Evolutionary conservation across 257 asterid genomes (phyloP), one percentile per base, ranked within the genome.

Genomic region (Primulina tabacum): DNA sequence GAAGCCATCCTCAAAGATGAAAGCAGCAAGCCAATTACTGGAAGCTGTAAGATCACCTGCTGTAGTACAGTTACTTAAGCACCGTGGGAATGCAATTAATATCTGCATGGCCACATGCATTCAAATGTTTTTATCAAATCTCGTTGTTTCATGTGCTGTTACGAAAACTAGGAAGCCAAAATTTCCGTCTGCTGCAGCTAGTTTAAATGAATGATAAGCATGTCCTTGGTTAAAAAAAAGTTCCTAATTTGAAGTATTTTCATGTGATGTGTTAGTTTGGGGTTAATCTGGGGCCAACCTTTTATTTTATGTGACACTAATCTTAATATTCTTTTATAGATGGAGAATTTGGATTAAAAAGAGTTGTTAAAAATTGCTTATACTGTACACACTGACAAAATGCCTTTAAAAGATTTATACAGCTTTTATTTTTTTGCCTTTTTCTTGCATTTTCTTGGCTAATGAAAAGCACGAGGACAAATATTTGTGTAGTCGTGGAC

Each of bases 1-100:
- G 84, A 85, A 77, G 80, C 75, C 84, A 40, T 68, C 73, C 3
- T 80, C 80, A 73, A 82, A 82, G 80, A 65, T 75, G 61, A 86
- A 77, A 80, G 79, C 68, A 60, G 82, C 79, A 55, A 83, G 77
- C 79, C 75, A 81, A 76, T 76, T 65, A 63, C 76, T 67, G 11
- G 60, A 68, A 72, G 34, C 74, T 60, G 60, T 70, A 74, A 71
- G 75, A 28, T 64, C 12, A 37, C 65, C 68, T 78, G 67, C 59
- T 70, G 69, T 72, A 67, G 61, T 37, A 60, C 55, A 70, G 34
- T 37, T 7, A 63, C 21, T 2, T 71, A 58, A 57, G 61, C 68
- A 50, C 57, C 5, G 3, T 1, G 57, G 57, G 21, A 50, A 50
- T 50, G 57, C 20, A 50, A 50, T 38, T 38, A 38, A 38, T 38